Percentiles rank a stretch among this genome's conserved stretches.
Conservation (phyloP, 108 stramenopile genomes). For the Cyclostephanos invisitatus region DNA sequence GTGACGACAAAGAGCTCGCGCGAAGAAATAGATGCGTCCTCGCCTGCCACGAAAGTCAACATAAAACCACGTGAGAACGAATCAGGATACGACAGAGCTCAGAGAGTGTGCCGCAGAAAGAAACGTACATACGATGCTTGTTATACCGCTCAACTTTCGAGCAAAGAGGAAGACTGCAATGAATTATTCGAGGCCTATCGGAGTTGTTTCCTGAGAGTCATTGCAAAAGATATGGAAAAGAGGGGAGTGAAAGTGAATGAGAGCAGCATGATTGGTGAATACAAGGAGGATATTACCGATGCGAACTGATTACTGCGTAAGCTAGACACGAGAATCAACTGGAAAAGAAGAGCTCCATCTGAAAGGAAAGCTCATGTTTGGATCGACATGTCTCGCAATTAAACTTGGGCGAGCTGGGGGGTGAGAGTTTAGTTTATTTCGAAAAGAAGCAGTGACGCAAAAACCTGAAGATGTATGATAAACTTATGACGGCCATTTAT, state of each 20-base stretch:
- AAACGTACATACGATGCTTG: conserved; percentile 51
- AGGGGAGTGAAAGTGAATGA: conserved; percentile 42
- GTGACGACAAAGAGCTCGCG: neutral
- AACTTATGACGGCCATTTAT: neutral
- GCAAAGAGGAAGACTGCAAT: conserved; percentile 49
- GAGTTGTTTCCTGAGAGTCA: conserved; percentile 37
- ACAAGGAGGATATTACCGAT: conserved; percentile 33
- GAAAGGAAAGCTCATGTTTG: too few relatives aligned
- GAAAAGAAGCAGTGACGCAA: too few relatives aligned
- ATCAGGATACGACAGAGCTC: conserved; percentile 36
- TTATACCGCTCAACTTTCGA: conserved; percentile 44
- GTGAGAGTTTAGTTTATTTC: neutral
- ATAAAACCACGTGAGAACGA: conserved; percentile 23
- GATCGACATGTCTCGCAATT: neutral
- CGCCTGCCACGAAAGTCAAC: conserved; percentile 3
- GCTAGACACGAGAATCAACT: neutral
- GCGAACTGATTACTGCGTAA: neutral
- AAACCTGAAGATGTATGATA: neutral
- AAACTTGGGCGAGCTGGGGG: neutral
- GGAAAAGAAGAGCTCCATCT: too few relatives aligned
- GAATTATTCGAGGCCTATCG: conserved; percentile 53
- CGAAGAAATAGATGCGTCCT: neutral
- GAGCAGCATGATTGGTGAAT: conserved; percentile 48
- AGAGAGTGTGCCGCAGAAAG: conserved; percentile 48
- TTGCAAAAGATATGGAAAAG: conserved; percentile 48